These are phyloP conservation scores for Saxophila tyrrhenica DNA, from an alignment of 495 filamentous ascomycete genomes.

Conservation along the genomic window DNA sequence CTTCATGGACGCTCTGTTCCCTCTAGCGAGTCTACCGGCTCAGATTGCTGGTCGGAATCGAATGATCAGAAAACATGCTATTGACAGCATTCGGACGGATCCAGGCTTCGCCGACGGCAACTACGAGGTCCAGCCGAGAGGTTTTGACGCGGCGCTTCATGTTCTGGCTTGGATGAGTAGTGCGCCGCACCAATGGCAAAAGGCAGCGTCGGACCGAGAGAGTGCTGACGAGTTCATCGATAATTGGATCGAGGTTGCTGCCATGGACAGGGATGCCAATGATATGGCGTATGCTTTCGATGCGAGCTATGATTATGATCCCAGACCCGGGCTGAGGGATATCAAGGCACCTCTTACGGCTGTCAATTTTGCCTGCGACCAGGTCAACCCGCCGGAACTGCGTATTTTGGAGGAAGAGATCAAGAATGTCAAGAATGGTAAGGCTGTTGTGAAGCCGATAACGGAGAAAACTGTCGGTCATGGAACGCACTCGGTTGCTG, in stretches of 20 bases:
- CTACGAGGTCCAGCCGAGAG: not conserved
- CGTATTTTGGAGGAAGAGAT: not conserved
- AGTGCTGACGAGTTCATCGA: slow-evolving; percentile 5
- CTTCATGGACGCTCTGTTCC: slow-evolving; percentile 3
- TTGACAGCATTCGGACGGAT: not conserved
- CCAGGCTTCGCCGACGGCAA: not conserved
- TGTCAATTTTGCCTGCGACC: slow-evolving; percentile 2
- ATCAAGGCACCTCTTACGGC: not conserved
- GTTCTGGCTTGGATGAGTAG: slow-evolving; percentile 6
- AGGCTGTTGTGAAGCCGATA: not conserved
- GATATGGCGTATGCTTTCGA: slow-evolving; percentile 4
- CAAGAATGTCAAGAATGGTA: not conserved
- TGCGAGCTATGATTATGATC: slow-evolving; percentile 5
- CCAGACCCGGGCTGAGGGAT: not conserved
- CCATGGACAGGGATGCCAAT: not conserved
- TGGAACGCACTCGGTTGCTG: not conserved
- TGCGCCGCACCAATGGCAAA: not conserved
- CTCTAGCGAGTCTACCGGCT: slow-evolving; percentile 1
- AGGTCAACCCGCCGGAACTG: slow-evolving; percentile 4
- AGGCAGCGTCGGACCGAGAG: not conserved
- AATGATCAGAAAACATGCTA: slow-evolving; percentile 1
- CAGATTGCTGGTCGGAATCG: slow-evolving; percentile 3
- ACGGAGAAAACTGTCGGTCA: not conserved
- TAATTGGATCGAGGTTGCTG: not conserved
- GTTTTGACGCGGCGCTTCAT: not conserved